Evolutionary conservation across 441 rosid species (phyloP).

Genomic region (Corymbia citriodora): DNA sequence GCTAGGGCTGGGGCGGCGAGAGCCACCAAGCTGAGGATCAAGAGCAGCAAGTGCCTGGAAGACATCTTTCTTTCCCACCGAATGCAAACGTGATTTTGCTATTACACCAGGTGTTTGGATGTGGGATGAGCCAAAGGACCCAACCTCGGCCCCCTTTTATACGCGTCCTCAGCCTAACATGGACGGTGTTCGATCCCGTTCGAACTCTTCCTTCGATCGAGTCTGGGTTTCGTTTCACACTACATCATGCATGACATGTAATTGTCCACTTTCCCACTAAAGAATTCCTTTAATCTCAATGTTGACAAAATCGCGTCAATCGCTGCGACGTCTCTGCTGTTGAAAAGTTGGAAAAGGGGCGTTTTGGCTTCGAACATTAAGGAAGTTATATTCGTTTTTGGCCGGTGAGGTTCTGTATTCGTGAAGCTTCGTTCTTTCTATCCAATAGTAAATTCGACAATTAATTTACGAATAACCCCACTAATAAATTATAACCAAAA

Average conservation of each 20-base stretch:
- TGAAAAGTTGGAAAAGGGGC: neutral
- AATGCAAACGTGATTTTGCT: neutral
- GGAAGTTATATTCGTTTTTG: neutral
- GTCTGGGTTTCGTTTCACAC: neutral
- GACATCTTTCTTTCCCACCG: neutral
- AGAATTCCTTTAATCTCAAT: neutral
- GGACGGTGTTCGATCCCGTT: neutral
- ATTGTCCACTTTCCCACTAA: neutral
- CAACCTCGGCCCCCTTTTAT: neutral
- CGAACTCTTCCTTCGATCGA: neutral
- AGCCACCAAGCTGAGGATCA: neutral
- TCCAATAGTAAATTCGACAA: neutral
- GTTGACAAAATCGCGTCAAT: neutral
- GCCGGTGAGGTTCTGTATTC: neutral
- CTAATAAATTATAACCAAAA: neutral
- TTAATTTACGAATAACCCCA: neutral
- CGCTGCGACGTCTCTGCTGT: neutral
- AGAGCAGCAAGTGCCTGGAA: neutral
- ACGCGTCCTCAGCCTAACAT: neutral
- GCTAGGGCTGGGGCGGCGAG: neutral
- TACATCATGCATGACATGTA: neutral
- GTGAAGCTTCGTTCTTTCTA: neutral
- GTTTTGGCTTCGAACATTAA: neutral
- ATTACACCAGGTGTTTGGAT: neutral
- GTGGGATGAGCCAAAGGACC: neutral